Percentiles rank a stretch among this genome's conserved stretches.
Evolutionary conservation across 2,329 filamentous ascomycete genomes (phyloP).

Genomic region (Colletotrichum neosansevieriae): DNA sequence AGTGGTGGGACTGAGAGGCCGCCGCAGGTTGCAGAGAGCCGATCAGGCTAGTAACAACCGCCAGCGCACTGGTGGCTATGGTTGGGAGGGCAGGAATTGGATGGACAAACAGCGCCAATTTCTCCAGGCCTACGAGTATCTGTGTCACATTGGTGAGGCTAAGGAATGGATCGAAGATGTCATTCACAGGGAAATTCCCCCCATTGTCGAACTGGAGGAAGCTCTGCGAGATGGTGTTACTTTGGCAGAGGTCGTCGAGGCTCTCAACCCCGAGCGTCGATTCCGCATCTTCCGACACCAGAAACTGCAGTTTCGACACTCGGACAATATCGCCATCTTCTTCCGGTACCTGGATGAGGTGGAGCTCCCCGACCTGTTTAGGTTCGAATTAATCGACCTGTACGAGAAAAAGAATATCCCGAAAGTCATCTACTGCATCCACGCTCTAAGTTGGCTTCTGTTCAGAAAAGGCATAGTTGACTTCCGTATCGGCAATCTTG

Average conservation of each 20-base stretch:
- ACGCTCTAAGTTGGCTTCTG: constrained; percentile 96
- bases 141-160: constrained; percentile 98
- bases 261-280: constrained; percentile 81
- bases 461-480: constrained; percentile 95
- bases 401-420: constrained; percentile 99
- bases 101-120: constrained; percentile 99
- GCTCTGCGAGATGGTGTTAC: constrained; percentile 93
- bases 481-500: constrained; percentile 95
- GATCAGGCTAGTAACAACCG: constrained; percentile 64
- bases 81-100: constrained; percentile 90
- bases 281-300: constrained; percentile 87
- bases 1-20: constrained; percentile 87
- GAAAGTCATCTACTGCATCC: constrained; percentile 99
- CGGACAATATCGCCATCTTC: constrained; percentile 97
- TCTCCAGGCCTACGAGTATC: constrained; percentile 95
- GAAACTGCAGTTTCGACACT: constrained; percentile 92
- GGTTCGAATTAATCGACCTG: constrained; percentile 95
- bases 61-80: constrained; percentile 64
- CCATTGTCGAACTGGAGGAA: constrained; percentile 94
- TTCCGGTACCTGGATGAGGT: constrained; percentile 94
- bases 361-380: constrained; percentile 92
- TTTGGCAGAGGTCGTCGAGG: constrained; percentile 91
- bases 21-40: constrained; percentile 82
- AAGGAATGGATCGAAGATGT: constrained; percentile 99
- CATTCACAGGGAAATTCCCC: constrained; percentile 85